A percentile compares a stretch with the other conserved stretches of the same genome.
Evolutionary conservation across 192 early-diverging fungal species (phyloP).

Genomic region (Coemansia sp.): DNA sequence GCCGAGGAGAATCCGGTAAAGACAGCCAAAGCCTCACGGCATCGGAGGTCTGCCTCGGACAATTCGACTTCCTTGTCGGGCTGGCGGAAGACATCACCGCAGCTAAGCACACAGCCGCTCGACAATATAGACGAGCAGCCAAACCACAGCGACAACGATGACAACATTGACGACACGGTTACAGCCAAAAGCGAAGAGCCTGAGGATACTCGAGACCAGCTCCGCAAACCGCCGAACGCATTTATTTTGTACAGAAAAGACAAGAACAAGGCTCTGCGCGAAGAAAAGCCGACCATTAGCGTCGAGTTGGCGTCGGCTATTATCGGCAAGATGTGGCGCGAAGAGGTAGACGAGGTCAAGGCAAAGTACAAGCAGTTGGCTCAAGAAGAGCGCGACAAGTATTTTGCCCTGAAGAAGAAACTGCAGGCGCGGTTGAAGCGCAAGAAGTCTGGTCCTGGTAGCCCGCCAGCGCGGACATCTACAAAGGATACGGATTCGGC

Average conservation of each 20-base stretch:
- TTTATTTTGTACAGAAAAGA: constrained; percentile 43
- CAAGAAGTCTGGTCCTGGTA: constrained; percentile 14
- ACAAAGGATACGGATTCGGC: neutral
- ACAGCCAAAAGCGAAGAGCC: neutral
- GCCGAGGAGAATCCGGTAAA: neutral
- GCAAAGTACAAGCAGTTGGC: constrained; percentile 23
- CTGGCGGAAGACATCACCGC: neutral
- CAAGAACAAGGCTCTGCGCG: constrained; percentile 27
- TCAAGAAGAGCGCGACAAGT: constrained; percentile 19
- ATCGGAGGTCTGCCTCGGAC: neutral
- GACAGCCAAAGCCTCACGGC: neutral
- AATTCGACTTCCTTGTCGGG: neutral
- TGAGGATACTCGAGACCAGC: constrained; percentile 5
- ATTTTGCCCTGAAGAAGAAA: constrained; percentile 49
- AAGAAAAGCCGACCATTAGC: constrained; percentile 17
- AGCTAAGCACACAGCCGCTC: neutral
- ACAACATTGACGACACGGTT: neutral
- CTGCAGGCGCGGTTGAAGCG: constrained; percentile 21
- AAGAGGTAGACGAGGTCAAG: constrained; percentile 24
- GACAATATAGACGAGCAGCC: neutral
- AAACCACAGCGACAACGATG: neutral
- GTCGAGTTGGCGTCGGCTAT: constrained; percentile 31
- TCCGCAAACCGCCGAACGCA: constrained; percentile 47
- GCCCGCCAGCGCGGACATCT: neutral
- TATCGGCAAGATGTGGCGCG: constrained; percentile 37